Evolutionary conservation across 768 basidiomycete genomes (phyloP).

Genomic region (Hypsizygus marmoreus): DNA sequence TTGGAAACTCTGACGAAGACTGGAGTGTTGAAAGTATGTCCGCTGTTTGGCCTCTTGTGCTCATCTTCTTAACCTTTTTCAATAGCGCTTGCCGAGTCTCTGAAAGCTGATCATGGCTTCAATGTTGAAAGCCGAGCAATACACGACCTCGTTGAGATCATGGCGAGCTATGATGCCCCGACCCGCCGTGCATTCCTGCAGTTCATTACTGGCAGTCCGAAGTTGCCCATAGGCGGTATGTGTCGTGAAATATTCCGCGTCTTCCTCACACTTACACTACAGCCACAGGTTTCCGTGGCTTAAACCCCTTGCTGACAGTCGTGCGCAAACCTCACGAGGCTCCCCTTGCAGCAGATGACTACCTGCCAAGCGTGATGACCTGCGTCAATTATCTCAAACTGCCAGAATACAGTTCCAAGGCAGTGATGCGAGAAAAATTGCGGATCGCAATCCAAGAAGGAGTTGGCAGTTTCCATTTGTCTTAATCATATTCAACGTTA

Average conservation of each 20-base stretch:
- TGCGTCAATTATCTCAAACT: constrained; percentile 97
- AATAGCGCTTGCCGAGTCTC: constrained; percentile 79
- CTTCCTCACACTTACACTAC: background rate
- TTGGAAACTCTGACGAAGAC: constrained; percentile 97
- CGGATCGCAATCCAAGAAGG: constrained; percentile 89
- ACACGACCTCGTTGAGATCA: constrained; percentile 81
- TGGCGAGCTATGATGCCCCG: constrained; percentile 75
- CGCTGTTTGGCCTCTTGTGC: background rate
- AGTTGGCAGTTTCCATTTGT: constrained; percentile 96
- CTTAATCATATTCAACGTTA: constrained; percentile 46
- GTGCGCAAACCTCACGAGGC: constrained; percentile 96
- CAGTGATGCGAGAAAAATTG: constrained; percentile 82
- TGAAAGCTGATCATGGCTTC: constrained; percentile 99
- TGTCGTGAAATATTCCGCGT: constrained; percentile 9
- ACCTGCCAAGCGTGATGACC: constrained; percentile 97
- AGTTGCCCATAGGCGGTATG: constrained; percentile 92
- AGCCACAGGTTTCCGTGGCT: constrained; percentile 81
- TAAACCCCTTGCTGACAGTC: constrained; percentile 93
- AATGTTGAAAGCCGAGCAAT: constrained; percentile 93
- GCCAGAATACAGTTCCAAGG: constrained; percentile 91
- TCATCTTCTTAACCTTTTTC: constrained; percentile 13
- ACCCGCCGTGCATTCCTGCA: constrained; percentile 88
- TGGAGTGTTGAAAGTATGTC: constrained; percentile 88
- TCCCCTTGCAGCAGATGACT: constrained; percentile 88
- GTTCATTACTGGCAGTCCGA: constrained; percentile 97